Conservation (phyloP, 1,139 yeast genomes). For the Geotrichum restrictum region DNA sequence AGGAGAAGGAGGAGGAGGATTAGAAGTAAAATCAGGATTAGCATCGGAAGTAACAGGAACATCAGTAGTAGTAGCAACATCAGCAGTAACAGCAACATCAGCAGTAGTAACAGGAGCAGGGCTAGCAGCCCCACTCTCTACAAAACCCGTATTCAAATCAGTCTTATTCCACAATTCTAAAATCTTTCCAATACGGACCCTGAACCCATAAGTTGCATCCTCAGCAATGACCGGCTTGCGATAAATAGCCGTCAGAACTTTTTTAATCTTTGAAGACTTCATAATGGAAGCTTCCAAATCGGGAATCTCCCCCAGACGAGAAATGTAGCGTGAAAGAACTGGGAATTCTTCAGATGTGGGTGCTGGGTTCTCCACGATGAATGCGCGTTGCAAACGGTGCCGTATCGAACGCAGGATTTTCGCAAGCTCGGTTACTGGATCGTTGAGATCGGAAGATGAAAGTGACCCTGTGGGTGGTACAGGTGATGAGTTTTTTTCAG, state of each 20-base stretch:
- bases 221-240: conserved; percentile 29
- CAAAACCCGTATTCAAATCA: background rate
- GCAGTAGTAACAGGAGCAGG: too few relatives aligned
- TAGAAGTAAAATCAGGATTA: too few relatives aligned
- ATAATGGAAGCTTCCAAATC: conserved; percentile 39
- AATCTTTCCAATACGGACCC: conserved; percentile 29
- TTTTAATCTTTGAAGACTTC: conserved; percentile 38
- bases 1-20: too few relatives aligned
- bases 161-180: conserved; percentile 33
- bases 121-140: background rate
- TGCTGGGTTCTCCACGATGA: conserved; percentile 29
- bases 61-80: too few relatives aligned
- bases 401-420: conserved; percentile 32
- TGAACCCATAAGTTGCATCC: conserved; percentile 31
- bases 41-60: too few relatives aligned
- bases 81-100: too few relatives aligned
- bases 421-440: conserved; percentile 26
- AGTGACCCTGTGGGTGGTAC: conserved; percentile 7
- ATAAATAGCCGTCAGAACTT: conserved; percentile 35
- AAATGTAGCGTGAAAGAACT: conserved; percentile 28
- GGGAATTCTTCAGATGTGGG: conserved; percentile 30
- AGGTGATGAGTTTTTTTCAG: conserved; percentile 11
- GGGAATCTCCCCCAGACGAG: conserved; percentile 34
- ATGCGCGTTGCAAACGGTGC: conserved; percentile 36
- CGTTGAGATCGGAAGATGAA: conserved; percentile 26